Conservation (phyloP, 2,329 filamentous ascomycete species). For the Aspergillus sp. region DNA sequence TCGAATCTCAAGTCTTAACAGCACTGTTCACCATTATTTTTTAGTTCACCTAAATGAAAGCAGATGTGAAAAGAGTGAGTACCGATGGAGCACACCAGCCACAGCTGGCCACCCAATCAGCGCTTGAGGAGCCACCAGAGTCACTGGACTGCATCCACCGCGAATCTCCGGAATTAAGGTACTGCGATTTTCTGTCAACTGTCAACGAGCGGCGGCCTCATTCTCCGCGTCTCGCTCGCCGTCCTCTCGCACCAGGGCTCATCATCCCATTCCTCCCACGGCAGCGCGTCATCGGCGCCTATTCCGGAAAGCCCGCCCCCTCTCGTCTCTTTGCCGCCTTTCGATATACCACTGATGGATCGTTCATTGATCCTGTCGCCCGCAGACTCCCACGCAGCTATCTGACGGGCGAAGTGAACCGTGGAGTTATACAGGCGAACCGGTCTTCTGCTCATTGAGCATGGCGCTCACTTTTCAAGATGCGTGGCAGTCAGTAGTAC, state of each 20-base stretch:
- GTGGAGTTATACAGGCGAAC: slow-evolving; percentile 45
- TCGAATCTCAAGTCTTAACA: no score
- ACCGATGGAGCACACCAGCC: slow-evolving; percentile 9
- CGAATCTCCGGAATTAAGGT: neutral
- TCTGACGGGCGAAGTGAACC: slow-evolving; percentile 58
- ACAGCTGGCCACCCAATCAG: slow-evolving; percentile 15
- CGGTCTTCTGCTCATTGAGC: slow-evolving; percentile 24
- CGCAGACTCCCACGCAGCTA: slow-evolving; percentile 53
- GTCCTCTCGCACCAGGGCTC: slow-evolving; percentile 7
- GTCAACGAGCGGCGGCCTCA: slow-evolving; percentile 21
- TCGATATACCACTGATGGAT: slow-evolving; percentile 52
- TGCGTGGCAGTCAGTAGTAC: slow-evolving; percentile 52
- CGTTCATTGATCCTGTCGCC: slow-evolving; percentile 49
- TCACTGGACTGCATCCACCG: neutral
- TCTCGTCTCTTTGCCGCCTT: slow-evolving; percentile 14
- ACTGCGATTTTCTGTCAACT: slow-evolving; percentile 21
- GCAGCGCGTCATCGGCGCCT: slow-evolving; percentile 10
- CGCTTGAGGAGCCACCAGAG: slow-evolving; percentile 10
- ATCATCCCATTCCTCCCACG: neutral
- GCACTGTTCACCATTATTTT: no score
- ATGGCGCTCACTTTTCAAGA: slow-evolving; percentile 50
- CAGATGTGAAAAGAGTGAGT: neutral
- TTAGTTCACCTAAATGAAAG: no score
- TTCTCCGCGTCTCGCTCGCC: slow-evolving; percentile 17
- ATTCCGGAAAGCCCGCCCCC: slow-evolving; percentile 12